A percentile compares a stretch with the other conserved stretches of the same genome.
Evolutionary conservation across 768 basidiomycete species (phyloP).

Genomic region (Coprinellus micaceus): DNA sequence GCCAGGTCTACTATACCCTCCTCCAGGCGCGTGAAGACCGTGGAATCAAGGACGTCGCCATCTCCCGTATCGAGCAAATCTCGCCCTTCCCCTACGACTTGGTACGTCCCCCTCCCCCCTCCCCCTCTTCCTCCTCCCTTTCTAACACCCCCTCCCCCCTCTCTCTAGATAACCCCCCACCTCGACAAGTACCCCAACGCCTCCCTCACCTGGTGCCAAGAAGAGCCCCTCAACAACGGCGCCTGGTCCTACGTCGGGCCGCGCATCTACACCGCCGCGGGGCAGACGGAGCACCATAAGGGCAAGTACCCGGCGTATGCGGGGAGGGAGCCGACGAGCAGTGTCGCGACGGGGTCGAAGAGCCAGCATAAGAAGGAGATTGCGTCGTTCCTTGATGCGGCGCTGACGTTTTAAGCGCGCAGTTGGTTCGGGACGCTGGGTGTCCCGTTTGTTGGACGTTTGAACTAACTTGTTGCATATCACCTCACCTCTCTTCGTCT

Average conservation of each 20-base stretch:
- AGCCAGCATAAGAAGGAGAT: constrained; percentile 88
- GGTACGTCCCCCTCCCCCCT: constrained; percentile 36
- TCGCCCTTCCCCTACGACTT: constrained; percentile 98
- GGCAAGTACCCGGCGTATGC: constrained; percentile 90
- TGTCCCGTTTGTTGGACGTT: no score
- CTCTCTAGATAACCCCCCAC: constrained; percentile 75
- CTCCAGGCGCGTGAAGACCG: constrained; percentile 86
- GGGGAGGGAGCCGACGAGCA: constrained; percentile 88
- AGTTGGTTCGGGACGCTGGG: no score
- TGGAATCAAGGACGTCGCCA: constrained; percentile 89
- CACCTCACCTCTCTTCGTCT: no score
- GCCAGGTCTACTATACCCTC: constrained; percentile 92
- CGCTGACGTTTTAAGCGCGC: constrained; percentile 37
- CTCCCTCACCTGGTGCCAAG: constrained; percentile 91
- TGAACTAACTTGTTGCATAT: no score
- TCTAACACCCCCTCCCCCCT: background rate
- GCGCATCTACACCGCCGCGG: constrained; percentile 89
- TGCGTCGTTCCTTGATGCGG: constrained; percentile 62
- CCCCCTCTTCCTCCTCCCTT: background rate
- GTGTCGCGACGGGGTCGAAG: constrained; percentile 72
- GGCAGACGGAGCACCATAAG: constrained; percentile 85
- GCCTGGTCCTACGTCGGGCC: constrained; percentile 96
- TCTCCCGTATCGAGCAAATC: constrained; percentile 91
- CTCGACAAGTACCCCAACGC: constrained; percentile 97
- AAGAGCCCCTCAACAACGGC: constrained; percentile 96